phyloP scores from a whole-genome alignment of 2,329 filamentous ascomycete genomes.

The Calonectria pteridis region DNA sequence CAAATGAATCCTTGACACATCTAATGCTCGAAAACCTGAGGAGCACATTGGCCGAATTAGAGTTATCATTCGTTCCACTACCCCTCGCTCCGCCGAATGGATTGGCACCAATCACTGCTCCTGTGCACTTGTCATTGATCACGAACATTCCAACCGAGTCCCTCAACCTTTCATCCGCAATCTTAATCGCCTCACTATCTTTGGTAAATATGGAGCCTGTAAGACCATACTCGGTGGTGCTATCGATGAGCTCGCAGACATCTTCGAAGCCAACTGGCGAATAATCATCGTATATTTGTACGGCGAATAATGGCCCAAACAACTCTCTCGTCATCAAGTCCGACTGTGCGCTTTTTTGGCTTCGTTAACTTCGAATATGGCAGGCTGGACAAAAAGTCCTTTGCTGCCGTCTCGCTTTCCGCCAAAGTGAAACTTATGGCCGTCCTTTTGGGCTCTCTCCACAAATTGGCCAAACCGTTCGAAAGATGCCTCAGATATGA shows the following conservation, averaged over 20 bases:
- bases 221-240: background rate
- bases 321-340: background rate
- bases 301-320: background rate
- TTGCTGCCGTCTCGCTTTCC: background rate
- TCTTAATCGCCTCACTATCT: background rate
- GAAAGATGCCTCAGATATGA: background rate
- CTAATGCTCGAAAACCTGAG: background rate
- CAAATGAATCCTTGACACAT: constrained; percentile 1
- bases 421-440: background rate
- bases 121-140: background rate
- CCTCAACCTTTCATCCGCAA: background rate
- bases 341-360: background rate
- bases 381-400: background rate
- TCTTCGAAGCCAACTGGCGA: background rate
- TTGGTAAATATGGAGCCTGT: background rate
- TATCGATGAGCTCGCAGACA: background rate
- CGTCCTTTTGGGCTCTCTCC: background rate
- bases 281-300: background rate
- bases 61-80: background rate
- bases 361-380: background rate
- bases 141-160: background rate
- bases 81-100: background rate
- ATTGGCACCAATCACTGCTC: background rate
- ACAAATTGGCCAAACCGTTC: background rate
- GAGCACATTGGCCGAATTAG: background rate